These are phyloP conservation scores for Neolentinus lepideus DNA, from an alignment of 1,284 basidiomycete genomes.

Conservation along the genomic window DNA sequence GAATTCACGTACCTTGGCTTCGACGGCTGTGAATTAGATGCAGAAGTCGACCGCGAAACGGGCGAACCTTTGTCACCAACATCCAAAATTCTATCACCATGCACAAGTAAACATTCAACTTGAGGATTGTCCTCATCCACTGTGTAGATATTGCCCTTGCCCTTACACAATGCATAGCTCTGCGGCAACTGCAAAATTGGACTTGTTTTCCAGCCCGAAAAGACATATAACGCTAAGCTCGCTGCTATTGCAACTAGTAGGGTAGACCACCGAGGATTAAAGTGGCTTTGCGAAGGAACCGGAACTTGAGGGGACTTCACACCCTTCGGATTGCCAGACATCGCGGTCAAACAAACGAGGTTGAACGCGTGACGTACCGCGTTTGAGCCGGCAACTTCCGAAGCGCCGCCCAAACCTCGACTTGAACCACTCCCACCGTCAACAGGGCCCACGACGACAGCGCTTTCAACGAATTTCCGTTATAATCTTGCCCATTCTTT, in stretches of 20 bases:
- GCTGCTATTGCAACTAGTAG: not conserved
- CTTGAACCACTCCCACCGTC: slow-evolving; percentile 1
- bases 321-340: not conserved
- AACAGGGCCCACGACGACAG: not conserved
- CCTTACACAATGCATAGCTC: not conserved
- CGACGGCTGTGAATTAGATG: slow-evolving; percentile 11
- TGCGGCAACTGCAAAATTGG: not conserved
- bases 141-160: slow-evolving; percentile 34
- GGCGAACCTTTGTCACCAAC: slow-evolving; percentile 48
- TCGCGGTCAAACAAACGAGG: not conserved
- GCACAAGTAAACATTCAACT: slow-evolving; percentile 67
- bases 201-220: not conserved
- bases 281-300: not conserved
- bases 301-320: not conserved
- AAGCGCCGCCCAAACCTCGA: not conserved
- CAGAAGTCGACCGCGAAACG: not conserved
- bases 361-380: not conserved
- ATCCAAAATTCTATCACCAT: slow-evolving; percentile 44
- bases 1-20: slow-evolving; percentile 17
- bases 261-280: not conserved
- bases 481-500: not conserved
- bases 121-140: slow-evolving; percentile 36
- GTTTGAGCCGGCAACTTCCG: not conserved
- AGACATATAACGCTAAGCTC: not conserved
- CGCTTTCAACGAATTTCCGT: not conserved